A percentile compares a stretch with the other conserved stretches of the same genome.
Conservation (phyloP, 306 rosid species). For the Crataegus laevigata region DNA sequence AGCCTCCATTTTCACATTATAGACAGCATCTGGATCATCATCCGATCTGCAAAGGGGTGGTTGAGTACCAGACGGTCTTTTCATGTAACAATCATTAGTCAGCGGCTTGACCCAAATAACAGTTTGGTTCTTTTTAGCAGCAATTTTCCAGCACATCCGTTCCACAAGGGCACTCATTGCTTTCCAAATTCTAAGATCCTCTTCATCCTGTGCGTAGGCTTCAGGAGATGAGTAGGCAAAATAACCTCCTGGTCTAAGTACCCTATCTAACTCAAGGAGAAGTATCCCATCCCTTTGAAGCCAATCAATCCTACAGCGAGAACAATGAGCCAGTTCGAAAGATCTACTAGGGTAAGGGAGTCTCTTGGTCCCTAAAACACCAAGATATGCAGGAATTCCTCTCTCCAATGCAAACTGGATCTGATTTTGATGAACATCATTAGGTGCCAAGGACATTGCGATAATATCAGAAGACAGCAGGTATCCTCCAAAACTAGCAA, state of each 20-base stretch:
- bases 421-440: conserved; percentile 99
- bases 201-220: conserved; percentile 99
- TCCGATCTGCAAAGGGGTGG: conserved; percentile 92
- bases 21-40: conserved; percentile 81
- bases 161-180: conserved; percentile 86
- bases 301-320: conserved; percentile 99
- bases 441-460: conserved; percentile 96
- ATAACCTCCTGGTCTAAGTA: conserved; percentile 98
- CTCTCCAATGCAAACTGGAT: conserved; percentile 98
- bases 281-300: conserved; percentile 98
- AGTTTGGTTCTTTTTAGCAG: conserved; percentile 82
- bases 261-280: conserved; percentile 85
- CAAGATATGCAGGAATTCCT: conserved; percentile 98
- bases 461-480: conserved; percentile 80
- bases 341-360: conserved; percentile 99
- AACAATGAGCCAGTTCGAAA: conserved; percentile 95
- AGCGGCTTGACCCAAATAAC: conserved; percentile 94
- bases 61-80: conserved; percentile 67
- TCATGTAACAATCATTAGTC: conserved; percentile 79
- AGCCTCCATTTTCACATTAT: conserved; percentile 85
- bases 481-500: conserved; percentile 97
- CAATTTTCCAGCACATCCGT: conserved; percentile 95
- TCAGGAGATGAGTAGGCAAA: conserved; percentile 98
- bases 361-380: conserved; percentile 91
- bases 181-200: conserved; percentile 90